phyloP scores from a whole-genome alignment of 1,284 basidiomycete genomes.

The Rhizoctonia solani region DNA sequence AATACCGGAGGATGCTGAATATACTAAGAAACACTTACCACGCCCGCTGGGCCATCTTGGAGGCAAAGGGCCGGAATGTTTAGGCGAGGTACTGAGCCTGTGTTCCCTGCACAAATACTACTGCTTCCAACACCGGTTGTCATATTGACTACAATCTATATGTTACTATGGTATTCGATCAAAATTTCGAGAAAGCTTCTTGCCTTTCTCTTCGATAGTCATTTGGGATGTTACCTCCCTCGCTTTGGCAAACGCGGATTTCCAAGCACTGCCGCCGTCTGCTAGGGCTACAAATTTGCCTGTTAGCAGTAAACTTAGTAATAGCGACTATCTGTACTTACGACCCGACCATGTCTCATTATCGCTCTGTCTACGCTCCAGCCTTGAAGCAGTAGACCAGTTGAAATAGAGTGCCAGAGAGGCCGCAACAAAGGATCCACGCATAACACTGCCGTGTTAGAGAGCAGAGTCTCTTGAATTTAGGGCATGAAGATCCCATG shows the following conservation, averaged over 20 bases:
- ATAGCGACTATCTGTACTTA: background rate
- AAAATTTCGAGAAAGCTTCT: background rate
- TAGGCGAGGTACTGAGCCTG: slow-evolving; percentile 44
- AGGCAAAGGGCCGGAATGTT: slow-evolving; percentile 65
- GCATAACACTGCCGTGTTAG: background rate
- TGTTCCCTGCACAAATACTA: slow-evolving; percentile 41
- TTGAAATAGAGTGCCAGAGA: background rate
- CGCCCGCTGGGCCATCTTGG: slow-evolving; percentile 61
- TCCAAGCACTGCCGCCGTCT: slow-evolving; percentile 26
- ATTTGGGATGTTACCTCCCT: slow-evolving; percentile 18
- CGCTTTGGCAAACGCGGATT: slow-evolving; percentile 17
- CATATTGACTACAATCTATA: slow-evolving; percentile 10
- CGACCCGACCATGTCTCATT: background rate
- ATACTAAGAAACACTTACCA: slow-evolving; percentile 42
- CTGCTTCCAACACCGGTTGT: slow-evolving; percentile 13
- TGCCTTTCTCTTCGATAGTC: slow-evolving; percentile 32
- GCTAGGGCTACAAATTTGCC: background rate
- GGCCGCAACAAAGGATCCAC: background rate
- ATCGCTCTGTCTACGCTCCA: background rate
- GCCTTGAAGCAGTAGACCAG: background rate
- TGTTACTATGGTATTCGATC: background rate
- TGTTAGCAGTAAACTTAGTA: background rate
- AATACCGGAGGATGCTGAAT: slow-evolving; percentile 51
- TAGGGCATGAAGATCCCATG: background rate
- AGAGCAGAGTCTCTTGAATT: background rate